phyloP scores from a whole-genome alignment of 1,139 yeast species.

The Suhomyces panamericanus region DNA sequence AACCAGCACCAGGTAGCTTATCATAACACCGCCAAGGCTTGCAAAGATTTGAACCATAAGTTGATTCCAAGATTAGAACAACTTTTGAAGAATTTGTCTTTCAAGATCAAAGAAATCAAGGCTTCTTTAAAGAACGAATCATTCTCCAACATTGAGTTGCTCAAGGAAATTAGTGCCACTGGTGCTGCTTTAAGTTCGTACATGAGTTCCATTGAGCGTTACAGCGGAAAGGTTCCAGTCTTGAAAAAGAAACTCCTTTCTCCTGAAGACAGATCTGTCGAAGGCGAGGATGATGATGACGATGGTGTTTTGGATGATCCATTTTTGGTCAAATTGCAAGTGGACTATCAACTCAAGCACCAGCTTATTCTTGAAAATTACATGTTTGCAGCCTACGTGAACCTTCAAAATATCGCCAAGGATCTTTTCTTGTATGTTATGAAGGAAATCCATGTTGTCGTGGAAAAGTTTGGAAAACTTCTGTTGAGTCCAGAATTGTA shows the following conservation, averaged over 20 bases:
- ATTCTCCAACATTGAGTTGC: conserved; percentile 39
- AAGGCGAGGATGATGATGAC: conserved; percentile 21
- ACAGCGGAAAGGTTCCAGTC: conserved; percentile 32
- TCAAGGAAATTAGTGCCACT: conserved; percentile 42
- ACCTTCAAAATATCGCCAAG: conserved; percentile 45
- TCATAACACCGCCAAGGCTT: conserved; percentile 30
- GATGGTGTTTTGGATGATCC: conserved; percentile 41
- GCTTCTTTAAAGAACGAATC: conserved; percentile 45
- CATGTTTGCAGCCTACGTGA: conserved; percentile 45
- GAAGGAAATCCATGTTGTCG: conserved; percentile 36
- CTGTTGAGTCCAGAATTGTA: conserved; percentile 24
- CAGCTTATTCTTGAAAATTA: conserved; percentile 47
- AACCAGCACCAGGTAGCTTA: conserved; percentile 38
- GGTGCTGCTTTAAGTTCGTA: conserved; percentile 38
- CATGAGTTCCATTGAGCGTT: conserved; percentile 36
- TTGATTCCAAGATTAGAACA: conserved; percentile 42
- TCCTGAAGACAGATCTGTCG: conserved; percentile 21
- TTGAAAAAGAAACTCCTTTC: conserved; percentile 23
- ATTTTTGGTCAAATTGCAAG: conserved; percentile 40
- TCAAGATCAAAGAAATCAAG: conserved; percentile 47
- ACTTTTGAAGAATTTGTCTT: conserved; percentile 37
- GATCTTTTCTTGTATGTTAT: conserved; percentile 42
- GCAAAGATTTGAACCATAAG: conserved; percentile 35
- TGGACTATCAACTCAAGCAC: conserved; percentile 45
- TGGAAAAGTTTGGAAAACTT: conserved; percentile 40